phyloP scores from a whole-genome alignment of 2,329 filamentous ascomycete genomes.

The Alternaria solani region DNA sequence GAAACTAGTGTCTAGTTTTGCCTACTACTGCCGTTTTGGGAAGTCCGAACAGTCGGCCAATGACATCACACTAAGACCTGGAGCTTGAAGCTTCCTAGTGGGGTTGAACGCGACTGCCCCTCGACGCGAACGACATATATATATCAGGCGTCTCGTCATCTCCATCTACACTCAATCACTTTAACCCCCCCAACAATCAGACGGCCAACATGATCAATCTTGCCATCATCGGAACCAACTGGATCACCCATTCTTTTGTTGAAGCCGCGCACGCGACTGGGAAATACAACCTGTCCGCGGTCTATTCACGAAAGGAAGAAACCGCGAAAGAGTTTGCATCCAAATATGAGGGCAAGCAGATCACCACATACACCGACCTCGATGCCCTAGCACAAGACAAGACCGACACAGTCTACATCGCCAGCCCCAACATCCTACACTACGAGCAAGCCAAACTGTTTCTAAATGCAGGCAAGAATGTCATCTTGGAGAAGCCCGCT shows the following conservation, averaged over 20 bases:
- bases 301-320: constrained; percentile 57
- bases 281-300: constrained; percentile 55
- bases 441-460: constrained; percentile 56
- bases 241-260: constrained; percentile 61
- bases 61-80: constrained; percentile 21
- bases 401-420: constrained; percentile 58
- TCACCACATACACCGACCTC: constrained; percentile 53
- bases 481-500: constrained; percentile 61
- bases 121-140: constrained; percentile 3
- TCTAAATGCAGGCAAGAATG: constrained; percentile 56
- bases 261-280: constrained; percentile 53
- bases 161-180: neutral
- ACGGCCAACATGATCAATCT: constrained; percentile 50
- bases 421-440: constrained; percentile 59
- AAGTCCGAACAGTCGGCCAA: constrained; percentile 26
- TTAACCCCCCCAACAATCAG: neutral
- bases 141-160: neutral
- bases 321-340: constrained; percentile 54
- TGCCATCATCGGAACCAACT: constrained; percentile 58
- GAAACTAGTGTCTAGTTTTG: constrained; percentile 3
- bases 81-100: constrained; percentile 17
- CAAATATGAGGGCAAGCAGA: constrained; percentile 47
- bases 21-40: constrained; percentile 19
- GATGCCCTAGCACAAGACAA: constrained; percentile 50
- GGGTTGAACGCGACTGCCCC: constrained; percentile 22